Evolutionary conservation across 2,329 filamentous ascomycete species (phyloP), one percentile per base, ranked within the genome.

Genomic region (Aspergillus japonicus): DNA sequence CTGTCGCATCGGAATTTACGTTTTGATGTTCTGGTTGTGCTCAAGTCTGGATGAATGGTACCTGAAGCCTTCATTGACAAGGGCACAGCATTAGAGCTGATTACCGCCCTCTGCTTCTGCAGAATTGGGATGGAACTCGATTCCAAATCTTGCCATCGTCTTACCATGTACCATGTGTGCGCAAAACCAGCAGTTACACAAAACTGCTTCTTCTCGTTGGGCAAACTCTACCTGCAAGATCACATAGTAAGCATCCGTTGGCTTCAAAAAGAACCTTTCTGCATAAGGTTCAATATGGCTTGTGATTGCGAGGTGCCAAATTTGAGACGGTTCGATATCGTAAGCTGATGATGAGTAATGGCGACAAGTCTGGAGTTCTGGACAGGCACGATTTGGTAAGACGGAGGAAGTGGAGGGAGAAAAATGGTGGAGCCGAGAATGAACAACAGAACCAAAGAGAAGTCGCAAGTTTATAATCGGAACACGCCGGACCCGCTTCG

Each of bases 351-450:
- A 44, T 44, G 39, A 44, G 39, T 44, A 44, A 44, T 44, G n/a
- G 39, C 39, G 16, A 44, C 39, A 44, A 19, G 33, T 35, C 33
- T 35, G 33, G 33, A 35, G 33, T 35, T 44, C 39, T 44, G 39
- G 39, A 44, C 39, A 44, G 39, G 39, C 39, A 44, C 39, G 14
- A 44, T 44, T 44, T 44, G 39, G 39, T 44, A 44, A 44, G 39
- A 44, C 39, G 16, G 14, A 16, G 33, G 33, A 35, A 16, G 33
- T 12, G 33, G 33, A 35, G 33, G 14, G 12, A 35, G 33, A 39
- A n/a, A n/a, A 57, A 44, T 29, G 47, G 39, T 21, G 47, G n/a
- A 26, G 54, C 54, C 42, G 54, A 56, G 50, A 39, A 48, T 19
- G 11, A 47, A 29, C 26, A 49, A 35, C 31, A 48, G 16, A 35